These are phyloP conservation scores for Microsporum canis DNA, from an alignment of 2,329 filamentous ascomycete species.

Conservation along the genomic window DNA sequence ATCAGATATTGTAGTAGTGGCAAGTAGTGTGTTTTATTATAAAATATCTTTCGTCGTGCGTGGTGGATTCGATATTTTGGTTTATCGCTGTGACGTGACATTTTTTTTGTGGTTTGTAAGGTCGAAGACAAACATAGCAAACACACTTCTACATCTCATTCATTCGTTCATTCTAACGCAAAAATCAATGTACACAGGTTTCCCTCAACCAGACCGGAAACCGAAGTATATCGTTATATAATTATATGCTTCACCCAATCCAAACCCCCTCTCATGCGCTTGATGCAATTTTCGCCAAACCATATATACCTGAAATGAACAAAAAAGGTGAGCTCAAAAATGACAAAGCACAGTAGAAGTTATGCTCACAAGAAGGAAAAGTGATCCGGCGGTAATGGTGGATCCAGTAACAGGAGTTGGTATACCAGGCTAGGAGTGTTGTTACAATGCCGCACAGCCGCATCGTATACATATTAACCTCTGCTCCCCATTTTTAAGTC, in stretches of 20 bases:
- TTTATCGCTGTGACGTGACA: background rate
- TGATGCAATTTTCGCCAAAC: background rate
- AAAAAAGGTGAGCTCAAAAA: background rate
- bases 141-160: background rate
- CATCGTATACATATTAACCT: constrained; percentile 52
- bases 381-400: background rate
- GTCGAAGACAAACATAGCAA: constrained; percentile 2
- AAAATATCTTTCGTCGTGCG: constrained; percentile 1
- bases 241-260: background rate
- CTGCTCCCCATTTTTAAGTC: constrained; percentile 42
- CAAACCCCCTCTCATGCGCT: background rate
- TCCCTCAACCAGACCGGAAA: background rate
- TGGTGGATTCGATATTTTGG: background rate
- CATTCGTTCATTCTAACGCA: background rate
- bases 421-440: background rate
- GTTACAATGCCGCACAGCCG: constrained; percentile 11
- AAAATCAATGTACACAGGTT: background rate
- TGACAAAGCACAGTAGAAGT: background rate
- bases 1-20: background rate
- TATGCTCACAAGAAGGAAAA: background rate
- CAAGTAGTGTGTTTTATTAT: background rate
- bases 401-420: background rate
- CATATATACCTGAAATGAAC: background rate
- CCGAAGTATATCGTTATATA: background rate
- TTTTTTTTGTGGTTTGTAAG: constrained; percentile 1